phyloP scores from a whole-genome alignment of 768 basidiomycete genomes.

The Nidularia pulvinata region DNA sequence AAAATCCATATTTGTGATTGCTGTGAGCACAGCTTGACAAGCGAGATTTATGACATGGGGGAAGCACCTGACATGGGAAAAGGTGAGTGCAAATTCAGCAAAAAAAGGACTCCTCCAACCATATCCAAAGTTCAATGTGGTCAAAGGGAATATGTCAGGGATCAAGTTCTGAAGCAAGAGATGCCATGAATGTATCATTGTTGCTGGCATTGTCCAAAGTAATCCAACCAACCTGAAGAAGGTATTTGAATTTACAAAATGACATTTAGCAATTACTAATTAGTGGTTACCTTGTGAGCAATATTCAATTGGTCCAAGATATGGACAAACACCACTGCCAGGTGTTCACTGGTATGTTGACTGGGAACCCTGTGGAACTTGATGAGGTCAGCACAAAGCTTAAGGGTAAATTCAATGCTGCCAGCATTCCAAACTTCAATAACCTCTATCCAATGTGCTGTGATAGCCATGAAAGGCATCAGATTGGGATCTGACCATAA shows the following conservation, averaged over 20 bases:
- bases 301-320: neutral
- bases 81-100: neutral
- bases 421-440: neutral
- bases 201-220: slow-evolving; percentile 16
- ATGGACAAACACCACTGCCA: slow-evolving; percentile 1
- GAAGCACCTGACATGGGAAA: slow-evolving; percentile 11
- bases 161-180: slow-evolving; percentile 4
- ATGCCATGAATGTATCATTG: slow-evolving; percentile 9
- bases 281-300: too few relatives aligned
- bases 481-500: slow-evolving; percentile 2
- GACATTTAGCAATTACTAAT: too few relatives aligned
- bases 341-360: slow-evolving; percentile 10
- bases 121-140: slow-evolving; percentile 3
- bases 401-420: neutral
- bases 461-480: slow-evolving; percentile 2
- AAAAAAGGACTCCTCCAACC: slow-evolving; percentile 5
- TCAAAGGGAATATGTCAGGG: slow-evolving; percentile 6
- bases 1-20: slow-evolving; percentile 9
- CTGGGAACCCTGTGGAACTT: slow-evolving; percentile 7
- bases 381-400: slow-evolving; percentile 3
- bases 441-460: slow-evolving; percentile 2
- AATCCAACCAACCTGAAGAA: slow-evolving; percentile 11
- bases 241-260: neutral
- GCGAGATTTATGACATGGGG: slow-evolving; percentile 21
- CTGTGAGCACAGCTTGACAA: slow-evolving; percentile 10